A percentile compares a stretch with the other conserved stretches of the same genome.
Conservation (phyloP, 257 asterid genomes). For the Ligustrum vulgare region DNA sequence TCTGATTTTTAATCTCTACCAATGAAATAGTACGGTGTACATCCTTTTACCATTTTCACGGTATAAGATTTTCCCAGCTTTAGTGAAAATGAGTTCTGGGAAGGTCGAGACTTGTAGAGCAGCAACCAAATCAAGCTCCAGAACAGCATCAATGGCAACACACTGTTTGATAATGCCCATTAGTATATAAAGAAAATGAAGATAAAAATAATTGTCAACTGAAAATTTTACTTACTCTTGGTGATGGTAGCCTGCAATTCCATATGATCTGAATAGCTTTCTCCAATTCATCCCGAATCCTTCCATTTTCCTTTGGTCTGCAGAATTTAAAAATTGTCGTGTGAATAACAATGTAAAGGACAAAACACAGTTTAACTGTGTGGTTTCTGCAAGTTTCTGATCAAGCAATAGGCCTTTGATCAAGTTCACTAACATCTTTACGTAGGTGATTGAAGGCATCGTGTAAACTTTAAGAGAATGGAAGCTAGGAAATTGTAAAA, state of each 20-base stretch:
- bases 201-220: too few relatives aligned
- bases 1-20: too few relatives aligned
- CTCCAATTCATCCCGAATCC: slow-evolving; percentile 63
- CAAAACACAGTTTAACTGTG: too few relatives aligned
- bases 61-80: slow-evolving; percentile 17
- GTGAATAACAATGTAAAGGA: not conserved
- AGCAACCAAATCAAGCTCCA: slow-evolving; percentile 68
- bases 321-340: slow-evolving; percentile 13
- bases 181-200: slow-evolving; percentile 20
- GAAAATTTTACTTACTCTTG: slow-evolving; percentile 58
- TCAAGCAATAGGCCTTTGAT: not conserved
- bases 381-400: too few relatives aligned
- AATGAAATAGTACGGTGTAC: not conserved
- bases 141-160: slow-evolving; percentile 81
- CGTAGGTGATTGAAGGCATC: not conserved
- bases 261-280: slow-evolving; percentile 86
- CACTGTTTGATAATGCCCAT: slow-evolving; percentile 49
- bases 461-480: not conserved
- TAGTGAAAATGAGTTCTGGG: slow-evolving; percentile 86
- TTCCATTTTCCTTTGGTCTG: slow-evolving; percentile 88
- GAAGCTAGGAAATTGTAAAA: not conserved
- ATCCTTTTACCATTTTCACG: slow-evolving; percentile 72
- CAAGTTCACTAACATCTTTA: not conserved
- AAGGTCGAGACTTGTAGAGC: slow-evolving; percentile 68
- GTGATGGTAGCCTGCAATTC: slow-evolving; percentile 93